Conservation (phyloP, 2,329 filamentous ascomycete species). For the Corinectria fuckeliana region DNA sequence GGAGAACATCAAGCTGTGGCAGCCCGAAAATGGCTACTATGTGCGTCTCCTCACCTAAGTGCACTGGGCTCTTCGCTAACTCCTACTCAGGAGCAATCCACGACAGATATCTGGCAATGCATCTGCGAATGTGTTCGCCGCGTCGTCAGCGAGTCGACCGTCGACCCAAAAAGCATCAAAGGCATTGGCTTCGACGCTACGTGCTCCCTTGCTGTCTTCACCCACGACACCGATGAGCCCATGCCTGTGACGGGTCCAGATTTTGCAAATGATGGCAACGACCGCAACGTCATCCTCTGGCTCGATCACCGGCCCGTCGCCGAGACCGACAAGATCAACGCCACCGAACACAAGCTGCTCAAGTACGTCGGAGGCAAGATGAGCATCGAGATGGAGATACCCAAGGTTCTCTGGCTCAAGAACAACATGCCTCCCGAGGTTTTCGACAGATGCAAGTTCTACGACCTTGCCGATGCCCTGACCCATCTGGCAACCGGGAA, state of each 20-base stretch:
- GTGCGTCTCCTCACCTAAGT: conserved; percentile 50
- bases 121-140: conserved; percentile 89
- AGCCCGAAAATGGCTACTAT: conserved; percentile 77
- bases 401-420: conserved; percentile 98
- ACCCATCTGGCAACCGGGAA: conserved; percentile 93
- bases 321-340: conserved; percentile 93
- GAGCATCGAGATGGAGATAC: conserved; percentile 99
- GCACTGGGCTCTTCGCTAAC: conserved; percentile 8
- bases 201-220: conserved; percentile 94
- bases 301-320: conserved; percentile 91
- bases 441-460: conserved; percentile 95
- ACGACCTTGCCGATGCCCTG: conserved; percentile 89
- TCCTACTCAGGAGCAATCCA: conserved; percentile 83
- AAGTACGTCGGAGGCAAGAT: conserved; percentile 97
- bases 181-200: conserved; percentile 98
- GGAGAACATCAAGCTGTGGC: conserved; percentile 81
- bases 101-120: conserved; percentile 93
- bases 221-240: conserved; percentile 87
- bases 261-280: conserved; percentile 77
- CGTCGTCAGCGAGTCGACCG: conserved; percentile 80
- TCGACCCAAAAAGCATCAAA: conserved; percentile 76
- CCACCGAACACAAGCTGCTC: conserved; percentile 88
- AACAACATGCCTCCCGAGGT: conserved; percentile 94
- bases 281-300: conserved; percentile 97
- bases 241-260: conserved; percentile 87